Percentiles rank a stretch among this genome's conserved stretches.
phyloP scores from a whole-genome alignment of 225 moss, liverwort and hornwort genomes.

The Asterella californica region DNA sequence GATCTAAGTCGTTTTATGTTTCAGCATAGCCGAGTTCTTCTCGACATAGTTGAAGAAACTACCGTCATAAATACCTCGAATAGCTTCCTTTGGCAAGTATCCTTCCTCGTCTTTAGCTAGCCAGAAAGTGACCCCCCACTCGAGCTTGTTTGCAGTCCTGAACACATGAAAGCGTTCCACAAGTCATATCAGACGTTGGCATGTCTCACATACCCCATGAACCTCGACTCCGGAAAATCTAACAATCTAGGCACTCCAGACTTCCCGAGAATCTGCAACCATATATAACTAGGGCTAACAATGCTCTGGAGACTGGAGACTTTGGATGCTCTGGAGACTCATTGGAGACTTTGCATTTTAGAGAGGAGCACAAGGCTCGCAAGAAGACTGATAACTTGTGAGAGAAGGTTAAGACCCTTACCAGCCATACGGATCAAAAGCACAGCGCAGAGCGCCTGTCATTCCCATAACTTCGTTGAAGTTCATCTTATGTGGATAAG shows the following conservation, averaged over 20 bases:
- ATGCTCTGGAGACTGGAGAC: too few species aligned
- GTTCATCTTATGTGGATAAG: slow-evolving; percentile 36
- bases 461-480: slow-evolving; percentile 44
- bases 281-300: too few species aligned
- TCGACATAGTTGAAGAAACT: slow-evolving; percentile 48
- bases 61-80: slow-evolving; percentile 65
- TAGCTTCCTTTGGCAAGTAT: slow-evolving; percentile 43
- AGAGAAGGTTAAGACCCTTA: slow-evolving; percentile 32
- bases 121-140: slow-evolving; percentile 60
- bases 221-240: neutral
- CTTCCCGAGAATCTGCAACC: neutral
- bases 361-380: too few species aligned
- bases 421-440: slow-evolving; percentile 65
- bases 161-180: neutral
- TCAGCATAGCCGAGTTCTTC: neutral
- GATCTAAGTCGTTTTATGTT: neutral
- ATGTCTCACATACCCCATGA: too few species aligned
- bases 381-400: neutral
- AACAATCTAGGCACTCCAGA: too few species aligned
- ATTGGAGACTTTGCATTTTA: too few species aligned
- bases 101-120: slow-evolving; percentile 65
- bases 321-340: too few species aligned
- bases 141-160: slow-evolving; percentile 64
- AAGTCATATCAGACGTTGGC: too few species aligned
- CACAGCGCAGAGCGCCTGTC: slow-evolving; percentile 43